A percentile compares a stretch with the other conserved stretches of the same genome.
Evolutionary conservation across 139 green algal species (phyloP).

Genomic region (Diplosphaera chodatii): DNA sequence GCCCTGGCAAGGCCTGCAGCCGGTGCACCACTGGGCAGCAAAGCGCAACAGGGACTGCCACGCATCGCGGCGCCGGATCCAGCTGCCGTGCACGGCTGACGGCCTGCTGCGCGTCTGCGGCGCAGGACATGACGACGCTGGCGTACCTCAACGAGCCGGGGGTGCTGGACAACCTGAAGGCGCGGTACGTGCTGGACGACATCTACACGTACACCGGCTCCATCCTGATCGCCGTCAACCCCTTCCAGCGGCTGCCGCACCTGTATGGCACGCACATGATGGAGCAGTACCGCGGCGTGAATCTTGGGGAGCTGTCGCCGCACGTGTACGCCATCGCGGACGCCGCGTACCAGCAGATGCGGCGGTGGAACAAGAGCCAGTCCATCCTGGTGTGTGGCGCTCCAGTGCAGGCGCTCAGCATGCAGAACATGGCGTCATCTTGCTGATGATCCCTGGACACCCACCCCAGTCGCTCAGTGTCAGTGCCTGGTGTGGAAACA

Average conservation of each 20-base stretch:
- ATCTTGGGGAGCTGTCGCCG: conserved; percentile 85
- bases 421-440: too few relatives aligned
- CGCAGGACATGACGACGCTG: conserved; percentile 97
- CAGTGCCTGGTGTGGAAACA: conserved; percentile 28
- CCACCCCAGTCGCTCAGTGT: too few relatives aligned
- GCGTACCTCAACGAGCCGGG: conserved; percentile 96
- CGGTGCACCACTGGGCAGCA: too few relatives aligned
- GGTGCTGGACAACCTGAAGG: conserved; percentile 85
- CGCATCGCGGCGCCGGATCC: too few relatives aligned
- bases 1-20: neutral
- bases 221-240: conserved; percentile 93
- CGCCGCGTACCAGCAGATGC: conserved; percentile 79
- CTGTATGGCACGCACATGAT: conserved; percentile 91
- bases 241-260: conserved; percentile 73
- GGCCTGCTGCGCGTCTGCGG: too few relatives aligned
- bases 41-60: too few relatives aligned
- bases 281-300: conserved; percentile 76
- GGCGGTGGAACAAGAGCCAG: conserved; percentile 65
- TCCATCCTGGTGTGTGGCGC: conserved; percentile 73
- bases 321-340: conserved; percentile 92
- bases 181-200: conserved; percentile 75
- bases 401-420: neutral
- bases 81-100: too few relatives aligned
- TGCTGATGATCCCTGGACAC: too few relatives aligned
- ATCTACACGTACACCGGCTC: conserved; percentile 94